Conservation (phyloP, 2,329 filamentous ascomycete genomes). For the Diaporthe eres region DNA sequence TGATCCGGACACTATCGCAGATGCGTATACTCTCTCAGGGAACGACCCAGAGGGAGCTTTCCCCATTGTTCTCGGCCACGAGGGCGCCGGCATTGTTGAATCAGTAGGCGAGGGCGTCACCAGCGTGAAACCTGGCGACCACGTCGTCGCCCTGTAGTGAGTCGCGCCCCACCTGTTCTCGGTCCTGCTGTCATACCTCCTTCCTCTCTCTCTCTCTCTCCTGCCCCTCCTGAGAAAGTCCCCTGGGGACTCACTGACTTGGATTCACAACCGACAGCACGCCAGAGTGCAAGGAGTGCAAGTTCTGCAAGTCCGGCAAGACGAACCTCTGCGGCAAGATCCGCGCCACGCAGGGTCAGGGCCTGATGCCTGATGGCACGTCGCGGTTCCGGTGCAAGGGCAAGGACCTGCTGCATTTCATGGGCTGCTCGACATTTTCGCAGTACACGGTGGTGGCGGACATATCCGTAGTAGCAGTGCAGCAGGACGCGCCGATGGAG, state of each 20-base stretch:
- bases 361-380: constrained; percentile 97
- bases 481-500: constrained; percentile 92
- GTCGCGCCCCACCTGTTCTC: constrained; percentile 49
- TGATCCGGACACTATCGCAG: constrained; percentile 56
- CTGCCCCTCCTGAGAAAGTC: neutral
- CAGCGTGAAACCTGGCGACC: constrained; percentile 92
- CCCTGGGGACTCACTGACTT: neutral
- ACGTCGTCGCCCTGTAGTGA: constrained; percentile 90
- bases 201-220: constrained; percentile 38
- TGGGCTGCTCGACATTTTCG: constrained; percentile 98
- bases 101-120: constrained; percentile 96
- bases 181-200: neutral
- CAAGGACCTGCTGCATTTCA: constrained; percentile 97
- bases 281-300: constrained; percentile 97
- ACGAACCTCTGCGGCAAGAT: constrained; percentile 99
- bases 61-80: constrained; percentile 89
- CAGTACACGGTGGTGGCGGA: constrained; percentile 99
- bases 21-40: constrained; percentile 94
- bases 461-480: constrained; percentile 96
- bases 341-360: constrained; percentile 93
- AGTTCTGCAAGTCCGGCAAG: constrained; percentile 99
- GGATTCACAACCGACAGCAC: constrained; percentile 70
- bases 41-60: constrained; percentile 98
- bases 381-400: constrained; percentile 95
- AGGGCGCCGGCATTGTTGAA: constrained; percentile 93